These are phyloP conservation scores for Paramyrothecium sp. DNA, from an alignment of 2,329 filamentous ascomycete species.

Conservation along the genomic window DNA sequence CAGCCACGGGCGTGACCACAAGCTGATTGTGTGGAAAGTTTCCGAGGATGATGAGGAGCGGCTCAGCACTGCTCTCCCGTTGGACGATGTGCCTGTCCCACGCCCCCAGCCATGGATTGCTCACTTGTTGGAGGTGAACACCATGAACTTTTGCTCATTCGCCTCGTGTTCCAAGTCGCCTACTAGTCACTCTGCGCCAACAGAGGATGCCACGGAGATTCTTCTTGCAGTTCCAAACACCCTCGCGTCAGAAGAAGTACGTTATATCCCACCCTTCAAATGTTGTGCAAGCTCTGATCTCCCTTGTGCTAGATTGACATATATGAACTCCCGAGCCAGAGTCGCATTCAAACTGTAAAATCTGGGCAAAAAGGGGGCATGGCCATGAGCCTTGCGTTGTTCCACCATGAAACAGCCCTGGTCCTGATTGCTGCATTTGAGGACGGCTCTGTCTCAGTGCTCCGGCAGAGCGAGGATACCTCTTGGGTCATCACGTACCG, in stretches of 20 bases:
- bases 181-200: conserved; percentile 12
- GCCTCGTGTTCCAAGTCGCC: conserved; percentile 50
- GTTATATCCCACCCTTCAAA: conserved; percentile 17
- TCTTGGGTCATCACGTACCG: conserved; percentile 58
- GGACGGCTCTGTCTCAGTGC: conserved; percentile 72
- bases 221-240: conserved; percentile 81
- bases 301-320: conserved; percentile 64
- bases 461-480: conserved; percentile 44
- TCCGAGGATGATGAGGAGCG: conserved; percentile 55
- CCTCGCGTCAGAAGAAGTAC: conserved; percentile 66
- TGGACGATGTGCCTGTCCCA: conserved; percentile 54
- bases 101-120: conserved; percentile 78
- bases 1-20: conserved; percentile 89
- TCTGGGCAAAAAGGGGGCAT: conserved; percentile 64
- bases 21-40: conserved; percentile 81
- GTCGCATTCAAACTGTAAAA: conserved; percentile 59
- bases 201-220: conserved; percentile 38
- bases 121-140: conserved; percentile 81
- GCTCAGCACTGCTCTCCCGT: conserved; percentile 68
- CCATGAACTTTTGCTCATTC: conserved; percentile 93
- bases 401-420: conserved; percentile 49
- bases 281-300: conserved; percentile 3
- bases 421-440: conserved; percentile 79
- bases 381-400: conserved; percentile 78
- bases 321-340: conserved; percentile 75